Conservation (phyloP, 305 asterid genomes). For the Caryopteris hybrid region DNA sequence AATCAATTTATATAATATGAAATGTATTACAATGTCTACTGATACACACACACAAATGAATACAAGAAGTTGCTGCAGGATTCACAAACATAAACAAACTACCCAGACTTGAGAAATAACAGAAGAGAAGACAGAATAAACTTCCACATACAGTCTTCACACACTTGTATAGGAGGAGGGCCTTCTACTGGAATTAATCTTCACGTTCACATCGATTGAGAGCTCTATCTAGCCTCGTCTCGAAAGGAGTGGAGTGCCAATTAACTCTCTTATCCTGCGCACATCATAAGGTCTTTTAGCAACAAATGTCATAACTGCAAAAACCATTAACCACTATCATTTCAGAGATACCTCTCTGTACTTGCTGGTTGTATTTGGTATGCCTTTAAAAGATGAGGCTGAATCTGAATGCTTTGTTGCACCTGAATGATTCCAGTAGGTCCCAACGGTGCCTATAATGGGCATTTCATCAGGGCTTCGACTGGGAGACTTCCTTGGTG, state of each 20-base stretch:
- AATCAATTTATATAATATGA: constrained; percentile 23
- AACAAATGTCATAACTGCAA: neutral
- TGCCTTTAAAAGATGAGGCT: constrained; percentile 62
- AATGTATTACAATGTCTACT: constrained; percentile 16
- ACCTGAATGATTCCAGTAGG: constrained; percentile 62
- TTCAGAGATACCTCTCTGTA: constrained; percentile 66
- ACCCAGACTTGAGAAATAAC: constrained; percentile 5
- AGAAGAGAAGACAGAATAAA: neutral
- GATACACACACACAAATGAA: constrained; percentile 20
- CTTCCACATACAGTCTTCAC: constrained; percentile 13
- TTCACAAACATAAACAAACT: constrained; percentile 26
- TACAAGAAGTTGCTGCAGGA: constrained; percentile 19
- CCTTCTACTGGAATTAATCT: constrained; percentile 26
- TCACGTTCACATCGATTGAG: constrained; percentile 41
- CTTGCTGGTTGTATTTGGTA: constrained; percentile 85
- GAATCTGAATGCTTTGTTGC: constrained; percentile 34
- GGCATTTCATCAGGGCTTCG: constrained; percentile 91
- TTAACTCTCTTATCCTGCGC: constrained; percentile 76
- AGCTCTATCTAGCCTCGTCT: constrained; percentile 78
- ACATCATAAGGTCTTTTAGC: constrained; percentile 6
- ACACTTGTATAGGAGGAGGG: constrained; percentile 11
- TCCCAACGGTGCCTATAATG: constrained; percentile 85
- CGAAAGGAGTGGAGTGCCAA: constrained; percentile 89
- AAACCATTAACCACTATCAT: constrained; percentile 2
- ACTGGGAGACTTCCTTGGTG: constrained; percentile 75